These are phyloP conservation scores for Wickerhamomyces bisporus DNA, from an alignment of 805 yeast species.

Conservation along the genomic window DNA sequence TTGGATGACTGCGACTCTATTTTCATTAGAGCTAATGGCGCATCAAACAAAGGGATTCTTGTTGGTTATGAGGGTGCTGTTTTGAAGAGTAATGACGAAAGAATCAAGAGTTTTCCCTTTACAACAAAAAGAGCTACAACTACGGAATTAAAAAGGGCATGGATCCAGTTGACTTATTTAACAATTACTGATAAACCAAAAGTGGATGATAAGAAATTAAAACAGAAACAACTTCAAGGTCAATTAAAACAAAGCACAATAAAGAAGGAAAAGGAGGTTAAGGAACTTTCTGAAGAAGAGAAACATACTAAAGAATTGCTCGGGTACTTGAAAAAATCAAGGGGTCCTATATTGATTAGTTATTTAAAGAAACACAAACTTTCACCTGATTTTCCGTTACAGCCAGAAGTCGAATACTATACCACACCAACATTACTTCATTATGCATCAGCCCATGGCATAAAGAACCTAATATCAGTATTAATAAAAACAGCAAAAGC, in stretches of 20 bases:
- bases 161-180: slow-evolving; percentile 71
- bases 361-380: slow-evolving; percentile 57
- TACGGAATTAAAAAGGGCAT: slow-evolving; percentile 72
- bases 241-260: slow-evolving; percentile 25
- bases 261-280: slow-evolving; percentile 18
- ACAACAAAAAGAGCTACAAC: slow-evolving; percentile 86
- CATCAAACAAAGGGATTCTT: slow-evolving; percentile 56
- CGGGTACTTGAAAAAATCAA: slow-evolving; percentile 59
- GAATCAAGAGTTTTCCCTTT: slow-evolving; percentile 76
- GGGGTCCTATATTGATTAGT: slow-evolving; percentile 65
- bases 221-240: slow-evolving; percentile 26
- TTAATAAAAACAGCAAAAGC: slow-evolving; percentile 62
- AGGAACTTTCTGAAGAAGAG: slow-evolving; percentile 33
- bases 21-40: slow-evolving; percentile 77
- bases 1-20: slow-evolving; percentile 62
- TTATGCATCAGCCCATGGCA: slow-evolving; percentile 65
- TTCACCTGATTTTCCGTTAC: slow-evolving; percentile 44
- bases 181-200: slow-evolving; percentile 51
- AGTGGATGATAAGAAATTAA: slow-evolving; percentile 24
- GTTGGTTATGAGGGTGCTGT: slow-evolving; percentile 62
- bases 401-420: slow-evolving; percentile 48
- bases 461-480: slow-evolving; percentile 57
- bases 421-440: slow-evolving; percentile 73
- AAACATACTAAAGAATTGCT: slow-evolving; percentile 54
- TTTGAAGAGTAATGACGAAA: slow-evolving; percentile 45